Evolutionary conservation across 139 green algal species (phyloP), one percentile per base, ranked within the genome.

Genomic region (Volvox reticuliferus): DNA sequence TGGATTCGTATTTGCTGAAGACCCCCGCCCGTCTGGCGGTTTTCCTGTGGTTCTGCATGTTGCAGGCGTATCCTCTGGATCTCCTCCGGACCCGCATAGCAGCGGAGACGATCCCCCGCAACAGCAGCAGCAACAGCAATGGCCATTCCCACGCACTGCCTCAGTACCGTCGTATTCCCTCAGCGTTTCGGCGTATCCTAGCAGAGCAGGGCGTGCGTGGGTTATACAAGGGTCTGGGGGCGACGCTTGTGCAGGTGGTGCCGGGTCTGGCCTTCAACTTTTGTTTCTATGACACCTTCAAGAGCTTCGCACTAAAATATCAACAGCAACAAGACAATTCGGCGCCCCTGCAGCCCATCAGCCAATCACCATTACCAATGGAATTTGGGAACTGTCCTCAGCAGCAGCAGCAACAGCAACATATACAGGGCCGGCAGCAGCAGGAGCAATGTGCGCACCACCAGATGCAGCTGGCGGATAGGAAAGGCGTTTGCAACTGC

Each of bases 261-360:
- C 98, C 98, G 12, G 96, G 93, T 35, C 93, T 99, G 2, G 98
- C 98, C 21, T 96, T 99, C 81, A 99, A 99, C 85, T 99, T 98
- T 89, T 96, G 91, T 63, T 94, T 97, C 1, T 99, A 99, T 76
- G 98, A 99, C 86, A 94, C 84, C 61, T 93, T 95, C 76, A 91
- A 86, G 35, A 18, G 68, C 68, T 12, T 88, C 9, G 63, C 62
- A 1, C 12, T 90, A 22, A 28, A 82, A 5, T 65, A 82, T 14
- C 67, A 75, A 32, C n/a, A 82, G 19, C 79, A 82, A 19, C 67
- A 75, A 35, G 28, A 9, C 61, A 1, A 21, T 13, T 36, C 24
- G 32, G 20, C 12, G 50, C 17, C 30, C 5, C 79, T 12, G 20
- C 32, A 87, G 62, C 62, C 17, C 79, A 86, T 5, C 79, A 86